phyloP scores from a whole-genome alignment of 305 asterid species.

The Solanum hybrid region DNA sequence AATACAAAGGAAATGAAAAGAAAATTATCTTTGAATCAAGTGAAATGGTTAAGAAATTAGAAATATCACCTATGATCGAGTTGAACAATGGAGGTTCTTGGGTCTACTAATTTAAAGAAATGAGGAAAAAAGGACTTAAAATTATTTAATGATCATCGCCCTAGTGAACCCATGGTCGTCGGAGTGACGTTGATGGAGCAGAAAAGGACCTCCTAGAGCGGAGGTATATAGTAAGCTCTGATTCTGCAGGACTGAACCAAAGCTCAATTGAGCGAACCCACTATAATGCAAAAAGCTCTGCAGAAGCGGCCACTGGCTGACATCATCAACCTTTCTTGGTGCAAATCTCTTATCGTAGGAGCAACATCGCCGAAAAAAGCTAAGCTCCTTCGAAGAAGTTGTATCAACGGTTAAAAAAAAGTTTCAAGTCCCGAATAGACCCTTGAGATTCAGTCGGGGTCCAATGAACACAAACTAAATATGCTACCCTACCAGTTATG shows the following conservation, averaged over 20 bases:
- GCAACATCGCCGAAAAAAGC: not conserved
- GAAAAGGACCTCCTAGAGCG: not conserved
- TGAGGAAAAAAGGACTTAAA: too few species aligned
- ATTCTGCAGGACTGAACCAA: not conserved
- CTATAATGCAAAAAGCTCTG: not conserved
- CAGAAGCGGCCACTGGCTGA: not conserved
- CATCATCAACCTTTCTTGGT: not conserved
- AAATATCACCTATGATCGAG: not conserved
- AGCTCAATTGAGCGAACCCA: not conserved
- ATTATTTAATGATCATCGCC: not conserved
- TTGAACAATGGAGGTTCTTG: not conserved
- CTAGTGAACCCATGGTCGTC: not conserved
- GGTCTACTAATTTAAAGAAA: not conserved
- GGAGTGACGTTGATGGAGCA: not conserved
- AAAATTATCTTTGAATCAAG: not conserved
- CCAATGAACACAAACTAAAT: not conserved
- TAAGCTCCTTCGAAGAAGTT: not conserved
- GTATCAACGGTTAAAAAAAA: too few species aligned
- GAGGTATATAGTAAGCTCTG: not conserved
- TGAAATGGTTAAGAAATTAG: not conserved
- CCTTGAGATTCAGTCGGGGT: not conserved
- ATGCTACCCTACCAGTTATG: not conserved
- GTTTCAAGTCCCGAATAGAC: not conserved
- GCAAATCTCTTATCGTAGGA: not conserved
- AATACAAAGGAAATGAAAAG: too few species aligned